Evolutionary conservation across 2,329 filamentous ascomycete species (phyloP).

Genomic region (Huntiella bhutanensis): DNA sequence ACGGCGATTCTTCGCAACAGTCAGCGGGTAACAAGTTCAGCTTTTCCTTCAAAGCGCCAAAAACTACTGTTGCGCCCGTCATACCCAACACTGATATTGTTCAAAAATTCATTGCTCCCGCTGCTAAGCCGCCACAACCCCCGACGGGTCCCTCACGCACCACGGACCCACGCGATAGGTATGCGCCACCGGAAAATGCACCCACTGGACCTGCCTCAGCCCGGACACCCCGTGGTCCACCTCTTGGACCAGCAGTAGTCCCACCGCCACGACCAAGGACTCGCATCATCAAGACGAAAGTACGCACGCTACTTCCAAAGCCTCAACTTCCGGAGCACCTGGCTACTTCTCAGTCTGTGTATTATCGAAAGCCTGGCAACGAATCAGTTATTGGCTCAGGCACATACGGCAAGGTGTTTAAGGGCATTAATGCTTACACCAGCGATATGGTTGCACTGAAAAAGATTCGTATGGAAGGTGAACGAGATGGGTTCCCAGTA

Average conservation of each 20-base stretch:
- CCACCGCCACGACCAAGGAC: constrained; percentile 28
- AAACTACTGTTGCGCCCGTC: constrained; percentile 24
- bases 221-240: constrained; percentile 17
- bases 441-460: constrained; percentile 70
- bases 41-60: constrained; percentile 64
- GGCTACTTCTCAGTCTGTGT: constrained; percentile 68
- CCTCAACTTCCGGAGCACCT: constrained; percentile 55
- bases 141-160: constrained; percentile 16
- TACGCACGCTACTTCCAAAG: constrained; percentile 51
- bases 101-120: constrained; percentile 43
- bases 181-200: constrained; percentile 28
- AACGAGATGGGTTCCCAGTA: constrained; percentile 77
- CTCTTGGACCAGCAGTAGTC: neutral
- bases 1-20: neutral
- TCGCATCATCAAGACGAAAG: constrained; percentile 45
- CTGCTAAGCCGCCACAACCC: constrained; percentile 22
- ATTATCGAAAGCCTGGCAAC: constrained; percentile 89
- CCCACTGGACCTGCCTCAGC: constrained; percentile 36
- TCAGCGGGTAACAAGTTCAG: constrained; percentile 45
- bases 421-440: constrained; percentile 82
- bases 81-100: constrained; percentile 47
- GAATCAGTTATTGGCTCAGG: constrained; percentile 91
- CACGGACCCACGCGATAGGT: constrained; percentile 18
- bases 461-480: constrained; percentile 83
- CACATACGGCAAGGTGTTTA: constrained; percentile 91